These are phyloP conservation scores for Verticillium albo-atrum DNA, from an alignment of 2,329 filamentous ascomycete species.

Conservation along the genomic window DNA sequence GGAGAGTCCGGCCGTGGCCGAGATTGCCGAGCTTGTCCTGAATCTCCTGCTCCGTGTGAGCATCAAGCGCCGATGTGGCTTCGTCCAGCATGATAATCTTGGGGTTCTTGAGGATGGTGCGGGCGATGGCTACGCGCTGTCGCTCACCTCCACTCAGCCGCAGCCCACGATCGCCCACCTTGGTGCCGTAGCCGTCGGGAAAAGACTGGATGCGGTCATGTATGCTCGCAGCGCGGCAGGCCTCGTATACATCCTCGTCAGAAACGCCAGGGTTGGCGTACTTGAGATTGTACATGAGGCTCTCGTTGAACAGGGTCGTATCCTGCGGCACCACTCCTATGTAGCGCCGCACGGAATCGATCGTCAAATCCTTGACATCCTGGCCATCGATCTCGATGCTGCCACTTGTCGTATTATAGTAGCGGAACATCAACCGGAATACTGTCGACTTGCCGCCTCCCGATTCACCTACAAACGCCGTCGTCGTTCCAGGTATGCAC, in stretches of 20 bases:
- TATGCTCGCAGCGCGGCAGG: constrained; percentile 82
- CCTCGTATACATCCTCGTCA: constrained; percentile 75
- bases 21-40: constrained; percentile 80
- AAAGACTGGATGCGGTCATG: constrained; percentile 89
- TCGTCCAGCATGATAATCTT: constrained; percentile 91
- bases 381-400: constrained; percentile 79
- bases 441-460: constrained; percentile 96
- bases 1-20: constrained; percentile 80
- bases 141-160: constrained; percentile 88
- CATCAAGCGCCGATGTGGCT: constrained; percentile 86
- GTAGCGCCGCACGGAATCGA: constrained; percentile 84
- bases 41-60: constrained; percentile 89
- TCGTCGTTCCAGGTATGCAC: constrained; percentile 85
- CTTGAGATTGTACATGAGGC: constrained; percentile 88
- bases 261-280: constrained; percentile 81
- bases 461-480: constrained; percentile 92
- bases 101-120: constrained; percentile 88
- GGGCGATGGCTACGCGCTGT: constrained; percentile 87
- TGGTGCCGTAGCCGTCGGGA: constrained; percentile 82
- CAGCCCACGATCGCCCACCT: constrained; percentile 85
- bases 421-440: constrained; percentile 92
- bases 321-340: constrained; percentile 98
- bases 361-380: constrained; percentile 81
- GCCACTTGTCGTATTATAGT: constrained; percentile 82
- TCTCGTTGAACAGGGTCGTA: constrained; percentile 91